Evolutionary conservation across 2,329 filamentous ascomycete genomes (phyloP).

Genomic region (Fusarium veterinarium): DNA sequence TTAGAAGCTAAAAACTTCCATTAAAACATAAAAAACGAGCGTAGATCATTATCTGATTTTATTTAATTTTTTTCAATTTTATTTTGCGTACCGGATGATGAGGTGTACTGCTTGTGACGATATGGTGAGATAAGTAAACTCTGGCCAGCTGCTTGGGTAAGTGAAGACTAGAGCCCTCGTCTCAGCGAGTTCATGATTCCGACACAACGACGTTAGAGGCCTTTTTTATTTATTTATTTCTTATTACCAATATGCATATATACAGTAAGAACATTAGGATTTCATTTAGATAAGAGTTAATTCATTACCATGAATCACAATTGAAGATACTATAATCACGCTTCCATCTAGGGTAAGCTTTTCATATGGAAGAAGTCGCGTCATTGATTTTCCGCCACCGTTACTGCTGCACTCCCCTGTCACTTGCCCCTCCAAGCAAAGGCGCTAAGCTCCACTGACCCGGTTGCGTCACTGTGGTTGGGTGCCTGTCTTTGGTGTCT

Average conservation of each 20-base stretch:
- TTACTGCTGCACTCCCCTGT: conserved; percentile 1
- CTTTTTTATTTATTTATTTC: fast-evolving
- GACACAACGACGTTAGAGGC: no score
- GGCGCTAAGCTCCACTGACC: conserved; percentile 22
- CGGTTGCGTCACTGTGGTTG: conserved; percentile 50
- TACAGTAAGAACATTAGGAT: no score
- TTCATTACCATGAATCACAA: not conserved
- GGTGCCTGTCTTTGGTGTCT: conserved; percentile 46
- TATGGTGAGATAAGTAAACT: fast-evolving
- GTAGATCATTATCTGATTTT: fast-evolving
- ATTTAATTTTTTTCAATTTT: no score
- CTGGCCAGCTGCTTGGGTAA: not conserved
- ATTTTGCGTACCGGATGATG: no score
- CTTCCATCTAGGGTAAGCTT: conserved; percentile 16
- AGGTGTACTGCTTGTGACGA: not conserved
- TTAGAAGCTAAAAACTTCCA: not conserved
- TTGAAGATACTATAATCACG: not conserved
- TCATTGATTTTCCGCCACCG: conserved; percentile 42
- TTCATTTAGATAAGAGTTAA: not conserved
- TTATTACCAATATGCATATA: not conserved
- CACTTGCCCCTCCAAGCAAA: conserved; percentile 29
- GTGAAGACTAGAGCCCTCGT: not conserved
- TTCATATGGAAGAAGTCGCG: conserved; percentile 1
- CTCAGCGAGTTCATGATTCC: not conserved
- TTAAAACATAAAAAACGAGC: not conserved